These are phyloP conservation scores for Microcera coccophila DNA, from an alignment of 2,329 filamentous ascomycete genomes.

Conservation along the genomic window DNA sequence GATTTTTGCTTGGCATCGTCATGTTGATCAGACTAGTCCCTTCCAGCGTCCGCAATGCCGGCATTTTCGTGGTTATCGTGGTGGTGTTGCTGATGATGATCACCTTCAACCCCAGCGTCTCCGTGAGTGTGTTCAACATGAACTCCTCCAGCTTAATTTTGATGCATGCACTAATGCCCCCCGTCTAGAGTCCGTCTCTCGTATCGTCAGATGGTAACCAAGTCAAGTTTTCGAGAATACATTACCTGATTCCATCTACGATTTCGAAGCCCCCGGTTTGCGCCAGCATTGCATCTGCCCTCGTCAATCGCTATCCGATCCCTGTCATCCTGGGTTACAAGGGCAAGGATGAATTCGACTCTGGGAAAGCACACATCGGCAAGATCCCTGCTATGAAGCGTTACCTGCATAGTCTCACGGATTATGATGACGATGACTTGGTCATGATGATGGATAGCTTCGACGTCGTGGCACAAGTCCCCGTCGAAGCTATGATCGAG, in stretches of 20 bases:
- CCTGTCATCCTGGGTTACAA: conserved; percentile 14
- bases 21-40: too few species aligned
- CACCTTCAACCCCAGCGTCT: background rate
- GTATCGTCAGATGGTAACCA: background rate
- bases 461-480: conserved; percentile 24
- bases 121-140: background rate
- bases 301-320: conserved; percentile 14
- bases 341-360: conserved; percentile 12
- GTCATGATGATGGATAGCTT: conserved; percentile 22
- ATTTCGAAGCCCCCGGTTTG: conserved; percentile 8
- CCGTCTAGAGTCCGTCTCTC: background rate
- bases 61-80: background rate
- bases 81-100: background rate
- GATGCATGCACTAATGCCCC: background rate
- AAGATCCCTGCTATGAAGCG: conserved; percentile 16
- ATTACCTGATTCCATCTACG: conserved; percentile 14
- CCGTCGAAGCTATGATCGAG: conserved; percentile 19
- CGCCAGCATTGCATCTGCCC: conserved; percentile 11
- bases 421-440: conserved; percentile 13
- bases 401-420: conserved; percentile 10
- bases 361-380: conserved; percentile 15
- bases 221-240: conserved; percentile 2
- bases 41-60: background rate
- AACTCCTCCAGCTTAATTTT: background rate
- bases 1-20: too few species aligned